A percentile compares a stretch with the other conserved stretches of the same genome.
These are phyloP conservation scores for Pharnaceum exiguum DNA, from an alignment of 148 eudicot genomes.

Conservation along the genomic window DNA sequence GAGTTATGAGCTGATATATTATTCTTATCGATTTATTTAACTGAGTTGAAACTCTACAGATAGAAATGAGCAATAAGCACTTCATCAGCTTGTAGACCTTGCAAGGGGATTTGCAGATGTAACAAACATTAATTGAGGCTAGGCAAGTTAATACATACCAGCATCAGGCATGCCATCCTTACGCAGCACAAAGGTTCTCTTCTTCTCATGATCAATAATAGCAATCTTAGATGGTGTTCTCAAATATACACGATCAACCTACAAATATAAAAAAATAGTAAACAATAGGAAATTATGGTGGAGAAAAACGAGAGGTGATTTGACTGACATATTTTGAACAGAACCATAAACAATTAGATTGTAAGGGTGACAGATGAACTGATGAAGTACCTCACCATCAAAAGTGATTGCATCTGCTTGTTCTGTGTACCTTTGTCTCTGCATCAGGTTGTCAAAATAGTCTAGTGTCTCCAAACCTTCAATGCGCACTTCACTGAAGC, in stretches of 20 bases:
- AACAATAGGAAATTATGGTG: too few species aligned
- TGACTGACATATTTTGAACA: not conserved
- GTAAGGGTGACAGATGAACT: conserved; percentile 8
- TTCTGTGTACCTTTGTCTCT: conserved; percentile 66
- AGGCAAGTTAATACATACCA: conserved; percentile 31
- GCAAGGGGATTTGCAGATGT: too few species aligned
- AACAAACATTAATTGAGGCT: not conserved
- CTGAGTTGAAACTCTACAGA: too few species aligned
- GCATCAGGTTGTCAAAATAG: conserved; percentile 57
- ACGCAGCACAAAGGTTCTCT: conserved; percentile 67
- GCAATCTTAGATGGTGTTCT: conserved; percentile 83
- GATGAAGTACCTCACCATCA: conserved; percentile 68
- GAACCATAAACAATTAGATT: conserved; percentile 1
- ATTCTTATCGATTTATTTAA: too few species aligned
- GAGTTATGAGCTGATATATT: too few species aligned
- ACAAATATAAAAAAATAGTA: not conserved
- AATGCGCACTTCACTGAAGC: conserved; percentile 91
- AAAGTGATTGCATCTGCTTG: conserved; percentile 92
- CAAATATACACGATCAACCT: conserved; percentile 73
- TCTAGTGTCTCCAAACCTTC: conserved; percentile 93
- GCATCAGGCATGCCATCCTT: conserved; percentile 83
- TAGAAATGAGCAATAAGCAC: too few species aligned
- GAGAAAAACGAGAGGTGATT: too few species aligned
- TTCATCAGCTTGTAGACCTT: too few species aligned
- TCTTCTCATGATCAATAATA: conserved; percentile 82